phyloP scores from a whole-genome alignment of 2,329 filamentous ascomycete species.

The Aspergillus brunneoviolaceus region DNA sequence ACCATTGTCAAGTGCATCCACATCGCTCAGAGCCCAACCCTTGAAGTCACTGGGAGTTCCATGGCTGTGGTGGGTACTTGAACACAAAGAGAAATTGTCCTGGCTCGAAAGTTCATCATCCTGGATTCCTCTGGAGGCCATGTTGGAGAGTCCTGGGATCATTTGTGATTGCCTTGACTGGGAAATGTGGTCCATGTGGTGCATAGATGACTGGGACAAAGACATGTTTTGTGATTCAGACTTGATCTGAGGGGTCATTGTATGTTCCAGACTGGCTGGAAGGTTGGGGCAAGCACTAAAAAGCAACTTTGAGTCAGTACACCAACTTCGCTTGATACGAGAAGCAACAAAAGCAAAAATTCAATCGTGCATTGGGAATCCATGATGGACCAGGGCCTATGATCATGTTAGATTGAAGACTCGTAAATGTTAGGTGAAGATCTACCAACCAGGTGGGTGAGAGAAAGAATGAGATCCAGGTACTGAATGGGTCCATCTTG shows the following conservation, averaged over 20 bases:
- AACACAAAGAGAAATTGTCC: conserved; percentile 44
- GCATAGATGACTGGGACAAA: conserved; percentile 32
- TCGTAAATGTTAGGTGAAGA: background rate
- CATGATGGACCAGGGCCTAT: conserved; percentile 4
- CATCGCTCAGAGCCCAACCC: conserved; percentile 40
- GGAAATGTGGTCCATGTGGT: conserved; percentile 34
- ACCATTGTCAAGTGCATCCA: conserved; percentile 41
- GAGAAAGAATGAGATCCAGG: background rate
- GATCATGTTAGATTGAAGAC: background rate
- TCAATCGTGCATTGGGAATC: conserved; percentile 22
- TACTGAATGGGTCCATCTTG: background rate
- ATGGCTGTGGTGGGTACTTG: conserved; percentile 36
- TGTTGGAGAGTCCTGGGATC: conserved; percentile 39
- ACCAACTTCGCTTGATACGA: conserved; percentile 19
- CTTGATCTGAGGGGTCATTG: conserved; percentile 41
- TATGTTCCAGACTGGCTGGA: conserved; percentile 25
- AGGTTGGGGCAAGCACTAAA: conserved; percentile 31
- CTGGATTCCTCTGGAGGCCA: conserved; percentile 40
- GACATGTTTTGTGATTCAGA: conserved; percentile 39
- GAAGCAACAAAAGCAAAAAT: conserved; percentile 15
- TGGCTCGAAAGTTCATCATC: conserved; percentile 46
- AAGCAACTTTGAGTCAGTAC: conserved; percentile 32
- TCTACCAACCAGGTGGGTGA: conserved; percentile 12
- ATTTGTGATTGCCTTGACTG: conserved; percentile 38
- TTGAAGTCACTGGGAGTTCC: conserved; percentile 38